These are phyloP conservation scores for Zygotorulaspora mrakii DNA, from an alignment of 1,139 yeast species.

Conservation along the genomic window DNA sequence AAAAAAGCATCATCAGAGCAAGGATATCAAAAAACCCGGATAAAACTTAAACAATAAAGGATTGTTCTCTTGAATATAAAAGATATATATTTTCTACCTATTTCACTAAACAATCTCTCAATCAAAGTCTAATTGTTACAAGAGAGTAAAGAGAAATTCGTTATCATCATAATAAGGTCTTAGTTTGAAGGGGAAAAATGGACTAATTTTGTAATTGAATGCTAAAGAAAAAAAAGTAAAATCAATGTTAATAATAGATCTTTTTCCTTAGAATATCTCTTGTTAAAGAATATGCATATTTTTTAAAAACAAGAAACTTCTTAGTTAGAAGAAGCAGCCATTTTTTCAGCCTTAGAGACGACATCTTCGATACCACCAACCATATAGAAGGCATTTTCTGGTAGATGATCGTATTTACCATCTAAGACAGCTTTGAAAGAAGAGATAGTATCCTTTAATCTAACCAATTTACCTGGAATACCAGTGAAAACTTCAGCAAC, in stretches of 20 bases:
- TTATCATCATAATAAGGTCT: constrained; percentile 14
- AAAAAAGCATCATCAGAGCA: too few species aligned
- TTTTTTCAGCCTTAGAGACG: constrained; percentile 96
- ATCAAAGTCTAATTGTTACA: background rate
- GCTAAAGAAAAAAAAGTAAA: constrained; percentile 3
- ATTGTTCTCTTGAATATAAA: constrained; percentile 13
- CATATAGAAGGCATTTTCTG: constrained; percentile 99
- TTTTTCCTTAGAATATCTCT: constrained; percentile 5
- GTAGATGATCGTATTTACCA: constrained; percentile 97
- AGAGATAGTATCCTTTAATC: constrained; percentile 88
- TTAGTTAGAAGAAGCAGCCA: constrained; percentile 90
- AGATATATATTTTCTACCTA: constrained; percentile 6
- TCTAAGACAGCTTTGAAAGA: constrained; percentile 97
- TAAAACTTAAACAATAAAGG: constrained; percentile 10
- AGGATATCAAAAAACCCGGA: background rate
- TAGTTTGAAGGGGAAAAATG: constrained; percentile 2
- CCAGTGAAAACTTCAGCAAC: constrained; percentile 99
- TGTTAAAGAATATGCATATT: constrained; percentile 11
- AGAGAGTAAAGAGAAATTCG: constrained; percentile 7
- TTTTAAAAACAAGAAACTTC: constrained; percentile 11
- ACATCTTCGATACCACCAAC: constrained; percentile 99
- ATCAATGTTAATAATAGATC: too few species aligned
- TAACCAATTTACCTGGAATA: constrained; percentile 95
- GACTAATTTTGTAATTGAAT: constrained; percentile 1
- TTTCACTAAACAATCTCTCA: constrained; percentile 1